Evolutionary conservation across 345 rosid genomes (phyloP), one percentile per base, ranked within the genome.

Genomic region (Salix purpurea): DNA sequence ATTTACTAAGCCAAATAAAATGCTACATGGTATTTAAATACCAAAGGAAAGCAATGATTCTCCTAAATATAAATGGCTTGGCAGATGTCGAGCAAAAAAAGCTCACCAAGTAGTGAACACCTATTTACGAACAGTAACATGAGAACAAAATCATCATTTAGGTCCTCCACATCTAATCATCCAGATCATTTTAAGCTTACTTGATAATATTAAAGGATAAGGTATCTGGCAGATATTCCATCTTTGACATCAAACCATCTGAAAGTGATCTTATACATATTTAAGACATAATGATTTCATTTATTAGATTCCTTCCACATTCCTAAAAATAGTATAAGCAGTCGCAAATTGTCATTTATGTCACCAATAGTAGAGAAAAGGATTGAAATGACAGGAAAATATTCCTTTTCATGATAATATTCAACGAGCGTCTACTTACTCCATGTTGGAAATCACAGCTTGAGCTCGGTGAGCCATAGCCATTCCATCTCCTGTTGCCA

Each of bases 381-480:
- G 40, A 6, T 58, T 6, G 28, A 5, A 18, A 40, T n/a, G 1
- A 61, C 7, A 4, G 7, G 40, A 56, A 19, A 28, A 69, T 58
- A n/a, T 58, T 72, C 16, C 21, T 21, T 78, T 71, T 65, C 74
- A 70, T 24, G 32, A 12, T 7, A n/a, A 28, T 48, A 30, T 28
- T 62, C 13, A 24, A 79, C n/a, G 62, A 69, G 23, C 44, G 42
- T 74, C 76, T 52, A 89, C 98, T 86, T 88, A 93, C 98, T 96
- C 98, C 98, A 96, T 96, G 74, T 96, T 96, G 60, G 97, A 96
- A 79, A 93, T 89, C 78, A 93, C 97, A 72, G 99, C 95, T 87
- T 92, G 90, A 75, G 98, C 98, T 79, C 99, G 83, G 81, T 89
- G 98, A 61, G 99, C 93, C 97, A 96, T 93, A 42, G 99, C 96